These are phyloP conservation scores for Begonia loranthoides DNA, from an alignment of 306 rosid species.

Conservation along the genomic window DNA sequence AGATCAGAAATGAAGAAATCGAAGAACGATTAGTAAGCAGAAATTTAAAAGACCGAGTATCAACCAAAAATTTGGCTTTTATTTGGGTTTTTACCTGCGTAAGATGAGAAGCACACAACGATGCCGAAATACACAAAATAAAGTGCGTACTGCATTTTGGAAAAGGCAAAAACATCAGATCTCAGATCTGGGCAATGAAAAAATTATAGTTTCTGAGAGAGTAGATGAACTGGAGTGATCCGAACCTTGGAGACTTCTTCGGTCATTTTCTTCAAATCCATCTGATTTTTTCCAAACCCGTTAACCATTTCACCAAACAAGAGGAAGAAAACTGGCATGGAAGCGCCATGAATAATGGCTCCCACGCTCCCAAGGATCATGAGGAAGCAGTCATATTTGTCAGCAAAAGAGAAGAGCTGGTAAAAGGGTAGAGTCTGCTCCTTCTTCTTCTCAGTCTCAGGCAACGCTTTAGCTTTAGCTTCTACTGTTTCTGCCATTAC, in stretches of 20 bases:
- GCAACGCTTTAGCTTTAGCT: slow-evolving; percentile 33
- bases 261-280: slow-evolving; percentile 74
- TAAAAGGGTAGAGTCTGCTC: slow-evolving; percentile 81
- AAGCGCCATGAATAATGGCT: slow-evolving; percentile 87
- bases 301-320: slow-evolving; percentile 95
- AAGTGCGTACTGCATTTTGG: slow-evolving; percentile 68
- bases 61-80: background rate
- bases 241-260: slow-evolving; percentile 79
- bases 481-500: slow-evolving; percentile 11
- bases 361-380: slow-evolving; percentile 82
- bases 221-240: background rate
- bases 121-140: slow-evolving; percentile 91
- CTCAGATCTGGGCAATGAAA: slow-evolving; percentile 35
- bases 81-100: slow-evolving; percentile 47
- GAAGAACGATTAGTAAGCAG: background rate
- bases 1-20: background rate
- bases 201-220: background rate
- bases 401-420: slow-evolving; percentile 85
- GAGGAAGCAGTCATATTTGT: slow-evolving; percentile 58
- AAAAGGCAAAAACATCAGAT: slow-evolving; percentile 10
- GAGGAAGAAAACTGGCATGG: slow-evolving; percentile 95
- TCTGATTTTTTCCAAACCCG: slow-evolving; percentile 89
- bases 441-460: slow-evolving; percentile 95
- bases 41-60: background rate
- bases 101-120: slow-evolving; percentile 78